A percentile compares a stretch with the other conserved stretches of the same genome.
Conservation (phyloP, 257 asterid genomes). For the Penstemon eatonii region DNA sequence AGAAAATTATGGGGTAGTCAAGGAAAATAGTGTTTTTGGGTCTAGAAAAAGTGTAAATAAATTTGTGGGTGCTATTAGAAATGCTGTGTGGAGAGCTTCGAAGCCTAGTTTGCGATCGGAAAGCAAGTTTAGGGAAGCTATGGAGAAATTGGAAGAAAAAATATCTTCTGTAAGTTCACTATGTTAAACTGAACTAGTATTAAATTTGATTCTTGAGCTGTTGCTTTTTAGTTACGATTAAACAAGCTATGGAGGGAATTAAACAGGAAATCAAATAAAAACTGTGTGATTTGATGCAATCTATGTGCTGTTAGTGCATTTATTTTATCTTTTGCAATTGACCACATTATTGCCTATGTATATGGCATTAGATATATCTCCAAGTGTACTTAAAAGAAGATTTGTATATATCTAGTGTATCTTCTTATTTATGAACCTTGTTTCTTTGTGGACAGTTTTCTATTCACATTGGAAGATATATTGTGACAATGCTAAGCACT, state of each 20-base stretch:
- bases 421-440: not conserved
- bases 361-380: not conserved
- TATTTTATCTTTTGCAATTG: too few species aligned
- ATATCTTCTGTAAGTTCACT: constrained; percentile 56
- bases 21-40: constrained; percentile 23
- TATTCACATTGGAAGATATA: constrained; percentile 78
- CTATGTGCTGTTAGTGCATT: too few species aligned
- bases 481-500: constrained; percentile 87
- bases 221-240: not conserved
- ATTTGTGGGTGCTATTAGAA: constrained; percentile 49
- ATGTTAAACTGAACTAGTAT: not conserved
- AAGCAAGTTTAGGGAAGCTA: constrained; percentile 42
- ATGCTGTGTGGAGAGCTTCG: constrained; percentile 78
- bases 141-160: constrained; percentile 73
- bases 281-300: too few species aligned
- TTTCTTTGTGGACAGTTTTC: constrained; percentile 51
- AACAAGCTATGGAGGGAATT: not conserved
- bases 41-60: constrained; percentile 34
- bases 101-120: constrained; percentile 75
- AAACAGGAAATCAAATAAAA: too few species aligned
- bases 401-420: not conserved
- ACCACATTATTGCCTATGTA: too few species aligned
- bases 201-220: not conserved
- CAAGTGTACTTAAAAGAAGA: not conserved
- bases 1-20: constrained; percentile 22